Base-by-base conservation (phyloP, 2,329 filamentous ascomycete genomes). In the Aspergillus japonicus region DNA sequence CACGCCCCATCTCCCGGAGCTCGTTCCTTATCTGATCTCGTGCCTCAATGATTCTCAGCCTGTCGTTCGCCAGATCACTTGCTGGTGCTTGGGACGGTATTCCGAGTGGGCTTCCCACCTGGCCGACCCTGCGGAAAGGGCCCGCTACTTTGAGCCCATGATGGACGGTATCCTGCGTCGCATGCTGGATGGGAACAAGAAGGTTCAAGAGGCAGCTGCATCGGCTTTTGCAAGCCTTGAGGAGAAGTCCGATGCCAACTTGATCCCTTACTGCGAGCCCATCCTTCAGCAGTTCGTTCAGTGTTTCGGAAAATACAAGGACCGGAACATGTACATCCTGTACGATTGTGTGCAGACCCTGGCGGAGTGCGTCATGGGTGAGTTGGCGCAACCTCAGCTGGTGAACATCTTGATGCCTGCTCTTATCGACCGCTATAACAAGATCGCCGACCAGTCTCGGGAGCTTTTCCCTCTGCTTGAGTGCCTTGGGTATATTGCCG, bases 341-440 rank as follows among this genome's bases (percentile, higher is more conserved):
- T 99, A 99, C 79, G 95, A 99, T 78, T 98, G 95, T 75, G 91
- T 99, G 35, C 95, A 99, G 79, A 99, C 95, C 0, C 82, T 99
- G 59, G 95, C 95, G 3, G 95, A 99, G 75, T 89, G 92, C 71
- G 89, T 98, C 57, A 92, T 92, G 11, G 87, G 89, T 6, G 87
- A 89, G 35, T 82, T 99, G 65, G 89, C 92, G n/a, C 83, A 87
- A 62, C 89, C 89, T 6, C 86, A 93, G 55, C 85, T 96, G n/a
- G 87, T 93, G 47, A 85, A 89, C 63, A 84, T 92, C 66, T 83
- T 99, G 60, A 98, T 99, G 94, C 93, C 95, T 24, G 91, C 92
- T 12, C 83, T 99, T 50, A 93, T 97, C 65, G 83, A 89, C 63
- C 86, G 95, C 62, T 99, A 95, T 87, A 88, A 92, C 73, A 89